Conservation (phyloP, 2,329 filamentous ascomycete genomes). For the Colletotrichum limetticola region DNA sequence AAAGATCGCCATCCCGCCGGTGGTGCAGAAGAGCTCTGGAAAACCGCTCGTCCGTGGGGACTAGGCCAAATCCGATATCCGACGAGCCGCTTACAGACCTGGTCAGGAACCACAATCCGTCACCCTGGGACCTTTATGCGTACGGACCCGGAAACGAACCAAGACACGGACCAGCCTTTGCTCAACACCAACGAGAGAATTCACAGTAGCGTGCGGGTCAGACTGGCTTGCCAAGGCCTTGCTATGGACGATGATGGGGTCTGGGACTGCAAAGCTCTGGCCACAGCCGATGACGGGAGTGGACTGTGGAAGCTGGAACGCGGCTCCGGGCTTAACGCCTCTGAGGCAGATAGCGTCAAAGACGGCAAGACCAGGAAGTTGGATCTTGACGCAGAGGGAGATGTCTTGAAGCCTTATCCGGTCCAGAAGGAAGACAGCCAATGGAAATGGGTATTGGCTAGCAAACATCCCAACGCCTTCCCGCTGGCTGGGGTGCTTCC, state of each 20-base stretch:
- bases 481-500: conserved; percentile 55
- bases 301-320: conserved; percentile 56
- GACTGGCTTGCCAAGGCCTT: conserved; percentile 60
- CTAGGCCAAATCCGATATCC: conserved; percentile 56
- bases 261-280: conserved; percentile 58
- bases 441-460: conserved; percentile 65
- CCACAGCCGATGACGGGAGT: conserved; percentile 31
- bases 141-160: conserved; percentile 51
- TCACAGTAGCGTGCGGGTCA: conserved; percentile 63
- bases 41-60: conserved; percentile 58
- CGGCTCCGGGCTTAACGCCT: conserved; percentile 37
- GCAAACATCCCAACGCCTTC: conserved; percentile 50
- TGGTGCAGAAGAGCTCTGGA: conserved; percentile 34
- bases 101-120: conserved; percentile 54
- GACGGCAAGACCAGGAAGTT: conserved; percentile 45
- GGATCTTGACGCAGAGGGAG: conserved; percentile 37
- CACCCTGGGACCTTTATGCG: conserved; percentile 61
- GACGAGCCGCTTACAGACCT: conserved; percentile 52
- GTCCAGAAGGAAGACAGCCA: conserved; percentile 44
- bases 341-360: conserved; percentile 47
- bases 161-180: conserved; percentile 51
- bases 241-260: conserved; percentile 57
- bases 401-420: conserved; percentile 25
- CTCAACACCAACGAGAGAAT: conserved; percentile 64
- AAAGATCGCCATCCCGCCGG: conserved; percentile 38